These are phyloP conservation scores for Trypethelium eluteriae DNA, from an alignment of 495 filamentous ascomycete species.

Conservation along the genomic window DNA sequence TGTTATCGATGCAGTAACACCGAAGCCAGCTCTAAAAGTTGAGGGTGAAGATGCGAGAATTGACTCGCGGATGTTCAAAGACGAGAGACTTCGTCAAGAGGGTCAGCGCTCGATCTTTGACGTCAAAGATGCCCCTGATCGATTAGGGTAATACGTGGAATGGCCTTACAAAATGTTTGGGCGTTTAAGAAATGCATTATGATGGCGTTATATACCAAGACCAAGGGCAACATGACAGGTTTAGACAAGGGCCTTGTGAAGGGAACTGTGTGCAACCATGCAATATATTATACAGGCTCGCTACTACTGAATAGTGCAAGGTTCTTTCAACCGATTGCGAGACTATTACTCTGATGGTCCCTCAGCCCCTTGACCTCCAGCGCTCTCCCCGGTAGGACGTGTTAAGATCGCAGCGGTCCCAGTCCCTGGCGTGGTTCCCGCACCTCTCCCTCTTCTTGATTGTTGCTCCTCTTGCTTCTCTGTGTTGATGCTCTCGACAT, in stretches of 20 bases:
- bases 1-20: slow-evolving; percentile 76
- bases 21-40: slow-evolving; percentile 69
- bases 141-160: slow-evolving; percentile 53
- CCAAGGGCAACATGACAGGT: neutral
- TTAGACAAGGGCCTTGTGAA: neutral
- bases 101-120: slow-evolving; percentile 51
- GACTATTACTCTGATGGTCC: slow-evolving; percentile 9
- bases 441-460: slow-evolving; percentile 67
- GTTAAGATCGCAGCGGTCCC: slow-evolving; percentile 74
- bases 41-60: slow-evolving; percentile 84
- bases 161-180: neutral
- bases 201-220: neutral
- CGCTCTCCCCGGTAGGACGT: slow-evolving; percentile 44
- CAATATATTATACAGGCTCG: slow-evolving; percentile 7
- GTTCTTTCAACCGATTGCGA: neutral
- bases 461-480: slow-evolving; percentile 98
- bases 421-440: slow-evolving; percentile 64
- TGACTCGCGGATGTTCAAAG: slow-evolving; percentile 84
- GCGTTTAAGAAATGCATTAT: neutral
- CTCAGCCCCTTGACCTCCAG: slow-evolving; percentile 18
- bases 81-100: slow-evolving; percentile 61
- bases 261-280: neutral
- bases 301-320: neutral
- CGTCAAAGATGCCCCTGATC: slow-evolving; percentile 61
- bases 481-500: slow-evolving; percentile 95